Evolutionary conservation across 345 rosid genomes (phyloP).

Genomic region (Alliaria petiolata): DNA sequence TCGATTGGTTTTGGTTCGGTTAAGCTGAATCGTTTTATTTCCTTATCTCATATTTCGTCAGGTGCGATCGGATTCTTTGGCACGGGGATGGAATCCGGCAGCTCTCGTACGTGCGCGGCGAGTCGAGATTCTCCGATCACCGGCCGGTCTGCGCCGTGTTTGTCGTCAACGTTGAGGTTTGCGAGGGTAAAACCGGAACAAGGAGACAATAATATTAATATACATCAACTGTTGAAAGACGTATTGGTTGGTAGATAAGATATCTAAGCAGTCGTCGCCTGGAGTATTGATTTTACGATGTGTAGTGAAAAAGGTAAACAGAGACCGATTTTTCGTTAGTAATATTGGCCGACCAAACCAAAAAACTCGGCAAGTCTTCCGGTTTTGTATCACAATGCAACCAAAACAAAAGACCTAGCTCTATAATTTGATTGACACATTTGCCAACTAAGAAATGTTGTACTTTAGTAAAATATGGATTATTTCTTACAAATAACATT

Average conservation of each 20-base stretch:
- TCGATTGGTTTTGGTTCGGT: not conserved
- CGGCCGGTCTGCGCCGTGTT: constrained; percentile 75
- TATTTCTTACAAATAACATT: not conserved
- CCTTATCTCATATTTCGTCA: constrained; percentile 22
- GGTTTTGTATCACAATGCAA: constrained; percentile 13
- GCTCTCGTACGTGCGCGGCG: constrained; percentile 54
- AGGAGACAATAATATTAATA: constrained; percentile 24
- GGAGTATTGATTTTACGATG: not conserved
- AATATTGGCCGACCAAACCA: constrained; percentile 25
- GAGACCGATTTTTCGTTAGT: not conserved
- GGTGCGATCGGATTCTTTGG: constrained; percentile 98
- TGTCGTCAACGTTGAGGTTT: constrained; percentile 47
- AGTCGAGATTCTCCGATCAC: constrained; percentile 83
- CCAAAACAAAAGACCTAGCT: not conserved
- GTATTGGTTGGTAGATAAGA: not conserved
- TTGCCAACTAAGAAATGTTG: constrained; percentile 10
- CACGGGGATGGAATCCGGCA: constrained; percentile 67
- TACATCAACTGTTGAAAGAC: not conserved
- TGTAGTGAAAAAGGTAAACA: constrained; percentile 11
- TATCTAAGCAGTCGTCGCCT: too few relatives aligned
- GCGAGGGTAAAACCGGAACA: constrained; percentile 33
- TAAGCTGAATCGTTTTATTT: not conserved
- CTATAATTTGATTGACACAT: not conserved
- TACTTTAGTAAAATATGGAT: not conserved
- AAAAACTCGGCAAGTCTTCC: constrained; percentile 14